Evolutionary conservation across 495 filamentous ascomycete genomes (phyloP).

Genomic region (Trichoderma virens): DNA sequence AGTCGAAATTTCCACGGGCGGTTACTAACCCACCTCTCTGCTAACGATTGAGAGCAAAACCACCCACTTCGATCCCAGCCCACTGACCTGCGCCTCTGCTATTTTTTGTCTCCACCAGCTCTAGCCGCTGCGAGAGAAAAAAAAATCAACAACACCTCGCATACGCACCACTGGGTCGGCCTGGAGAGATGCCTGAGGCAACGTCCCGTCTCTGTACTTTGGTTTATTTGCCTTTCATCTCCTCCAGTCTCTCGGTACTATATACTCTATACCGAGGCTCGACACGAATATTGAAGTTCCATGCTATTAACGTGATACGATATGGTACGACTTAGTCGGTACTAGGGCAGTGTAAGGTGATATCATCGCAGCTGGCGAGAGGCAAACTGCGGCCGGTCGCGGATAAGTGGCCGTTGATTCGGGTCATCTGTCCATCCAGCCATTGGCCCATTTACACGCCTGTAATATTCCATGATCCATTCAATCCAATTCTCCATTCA

Average conservation of each 20-base stretch:
- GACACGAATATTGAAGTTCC: too few relatives aligned
- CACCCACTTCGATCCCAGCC: background rate
- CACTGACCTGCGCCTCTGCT: background rate
- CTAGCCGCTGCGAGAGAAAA: conserved; percentile 24
- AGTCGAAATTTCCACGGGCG: background rate
- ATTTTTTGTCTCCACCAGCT: conserved; percentile 45
- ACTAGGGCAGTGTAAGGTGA: background rate
- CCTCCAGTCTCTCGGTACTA: too few relatives aligned
- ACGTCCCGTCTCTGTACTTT: background rate
- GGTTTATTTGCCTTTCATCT: background rate
- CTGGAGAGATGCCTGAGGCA: background rate
- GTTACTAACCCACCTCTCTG: background rate
- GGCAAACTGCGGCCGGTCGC: background rate
- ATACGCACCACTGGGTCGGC: background rate
- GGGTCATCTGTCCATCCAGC: background rate
- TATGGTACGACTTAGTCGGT: too few relatives aligned
- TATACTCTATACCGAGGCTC: too few relatives aligned
- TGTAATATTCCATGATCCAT: too few relatives aligned
- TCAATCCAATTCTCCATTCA: too few relatives aligned
- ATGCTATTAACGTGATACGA: too few relatives aligned
- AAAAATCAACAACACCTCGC: background rate
- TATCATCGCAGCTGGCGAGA: background rate
- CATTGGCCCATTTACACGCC: background rate
- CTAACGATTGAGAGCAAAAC: background rate
- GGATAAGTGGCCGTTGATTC: too few relatives aligned